A percentile compares a stretch with the other conserved stretches of the same genome.
These are phyloP conservation scores for Aspergillus baeticus DNA, from an alignment of 495 filamentous ascomycete species.

Conservation along the genomic window DNA sequence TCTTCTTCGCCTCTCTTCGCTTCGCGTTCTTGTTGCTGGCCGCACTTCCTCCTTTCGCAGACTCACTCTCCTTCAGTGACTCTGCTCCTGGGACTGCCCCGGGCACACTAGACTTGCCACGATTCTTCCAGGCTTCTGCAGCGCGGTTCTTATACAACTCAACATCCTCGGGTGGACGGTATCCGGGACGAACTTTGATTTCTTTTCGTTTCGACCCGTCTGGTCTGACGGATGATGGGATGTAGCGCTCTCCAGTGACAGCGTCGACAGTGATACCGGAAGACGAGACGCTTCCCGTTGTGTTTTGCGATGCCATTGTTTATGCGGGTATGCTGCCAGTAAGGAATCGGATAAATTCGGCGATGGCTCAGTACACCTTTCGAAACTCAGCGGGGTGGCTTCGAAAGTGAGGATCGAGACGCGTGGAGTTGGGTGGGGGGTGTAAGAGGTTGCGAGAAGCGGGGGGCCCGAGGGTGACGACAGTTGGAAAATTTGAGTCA, in stretches of 20 bases:
- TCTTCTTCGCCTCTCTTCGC: constrained; percentile 82
- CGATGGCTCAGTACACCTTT: too few species aligned
- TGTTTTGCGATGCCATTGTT: constrained; percentile 28
- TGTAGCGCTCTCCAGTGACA: constrained; percentile 74
- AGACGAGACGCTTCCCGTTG: constrained; percentile 16
- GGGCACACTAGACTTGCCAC: constrained; percentile 61
- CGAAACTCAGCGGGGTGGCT: too few species aligned
- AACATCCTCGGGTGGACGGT: constrained; percentile 92
- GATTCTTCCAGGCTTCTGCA: constrained; percentile 81
- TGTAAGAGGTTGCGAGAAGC: too few species aligned
- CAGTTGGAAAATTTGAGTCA: too few species aligned
- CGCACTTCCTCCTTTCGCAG: constrained; percentile 40
- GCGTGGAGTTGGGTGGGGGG: too few species aligned
- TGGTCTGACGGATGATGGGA: constrained; percentile 80
- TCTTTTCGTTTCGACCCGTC: constrained; percentile 89
- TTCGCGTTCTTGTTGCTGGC: constrained; percentile 91
- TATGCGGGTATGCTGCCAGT: neutral
- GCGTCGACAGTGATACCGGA: constrained; percentile 77
- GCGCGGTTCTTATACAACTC: constrained; percentile 93
- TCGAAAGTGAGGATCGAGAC: too few species aligned
- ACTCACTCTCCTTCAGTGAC: constrained; percentile 47
- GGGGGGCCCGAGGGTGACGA: too few species aligned
- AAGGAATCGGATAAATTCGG: too few species aligned
- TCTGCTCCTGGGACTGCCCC: constrained; percentile 72
- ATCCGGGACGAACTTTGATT: constrained; percentile 90